Percentiles rank a stretch among this genome's conserved stretches.
Evolutionary conservation across 2,329 filamentous ascomycete genomes (phyloP).

Genomic region (Aspergillus melleus): DNA sequence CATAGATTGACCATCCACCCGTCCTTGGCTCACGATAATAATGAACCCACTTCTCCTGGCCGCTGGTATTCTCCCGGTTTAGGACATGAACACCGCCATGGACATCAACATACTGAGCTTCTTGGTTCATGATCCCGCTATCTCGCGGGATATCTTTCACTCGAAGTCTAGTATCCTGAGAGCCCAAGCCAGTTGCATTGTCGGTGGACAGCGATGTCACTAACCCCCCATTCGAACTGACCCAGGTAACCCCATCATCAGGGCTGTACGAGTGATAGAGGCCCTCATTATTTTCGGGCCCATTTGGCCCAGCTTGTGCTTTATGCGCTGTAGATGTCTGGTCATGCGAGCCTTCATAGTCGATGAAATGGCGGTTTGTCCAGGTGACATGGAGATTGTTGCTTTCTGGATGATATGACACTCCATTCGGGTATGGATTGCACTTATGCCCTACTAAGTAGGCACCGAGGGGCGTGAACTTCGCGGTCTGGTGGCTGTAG

Average conservation of each 20-base stretch:
- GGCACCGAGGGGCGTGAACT: neutral
- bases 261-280: neutral
- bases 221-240: neutral
- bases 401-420: neutral
- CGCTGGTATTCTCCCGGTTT: neutral
- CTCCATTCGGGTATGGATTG: neutral
- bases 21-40: neutral
- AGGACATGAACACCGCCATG: neutral
- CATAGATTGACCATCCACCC: neutral
- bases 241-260: neutral
- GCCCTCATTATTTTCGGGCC: neutral
- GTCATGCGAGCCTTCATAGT: neutral
- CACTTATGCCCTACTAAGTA: neutral
- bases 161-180: neutral
- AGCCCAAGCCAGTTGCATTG: neutral
- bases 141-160: neutral
- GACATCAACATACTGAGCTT: neutral
- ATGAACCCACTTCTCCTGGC: neutral
- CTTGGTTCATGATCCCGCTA: neutral
- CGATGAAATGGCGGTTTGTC: neutral
- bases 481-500: neutral
- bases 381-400: neutral
- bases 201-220: neutral
- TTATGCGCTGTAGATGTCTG: neutral
- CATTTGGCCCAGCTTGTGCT: neutral